Evolutionary conservation across 2,329 filamentous ascomycete genomes (phyloP).

Genomic region (Xylariaceae sp.): DNA sequence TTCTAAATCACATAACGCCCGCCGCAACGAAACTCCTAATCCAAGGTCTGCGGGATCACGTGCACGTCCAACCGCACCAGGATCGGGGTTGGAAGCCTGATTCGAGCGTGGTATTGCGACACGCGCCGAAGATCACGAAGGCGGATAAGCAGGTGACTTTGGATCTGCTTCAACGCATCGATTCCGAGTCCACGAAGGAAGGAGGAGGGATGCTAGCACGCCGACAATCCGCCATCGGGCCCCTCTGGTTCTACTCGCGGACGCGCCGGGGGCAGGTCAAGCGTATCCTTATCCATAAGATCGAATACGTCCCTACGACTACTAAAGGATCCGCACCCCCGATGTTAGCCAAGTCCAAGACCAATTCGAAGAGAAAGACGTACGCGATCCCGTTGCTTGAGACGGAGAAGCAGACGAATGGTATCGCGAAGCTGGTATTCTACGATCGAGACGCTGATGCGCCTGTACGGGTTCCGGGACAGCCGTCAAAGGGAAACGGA

Average conservation of each 20-base stretch:
- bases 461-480: background rate
- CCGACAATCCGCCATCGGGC: slow-evolving; percentile 55
- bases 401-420: background rate
- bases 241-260: slow-evolving; percentile 55
- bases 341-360: no score
- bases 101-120: slow-evolving; percentile 26
- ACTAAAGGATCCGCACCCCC: no score
- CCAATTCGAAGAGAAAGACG: background rate
- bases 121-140: slow-evolving; percentile 70
- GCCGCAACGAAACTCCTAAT: slow-evolving; percentile 69
- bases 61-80: slow-evolving; percentile 60
- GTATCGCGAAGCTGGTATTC: slow-evolving; percentile 8
- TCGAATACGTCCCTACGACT: background rate
- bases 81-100: slow-evolving; percentile 31
- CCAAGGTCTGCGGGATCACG: slow-evolving; percentile 52
- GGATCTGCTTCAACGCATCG: slow-evolving; percentile 41
- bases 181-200: slow-evolving; percentile 11
- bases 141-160: slow-evolving; percentile 51
- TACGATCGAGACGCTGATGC: background rate
- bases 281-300: slow-evolving; percentile 15
- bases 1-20: slow-evolving; percentile 49
- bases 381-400: slow-evolving; percentile 10
- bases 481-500: background rate
- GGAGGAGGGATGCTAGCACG: slow-evolving; percentile 41
- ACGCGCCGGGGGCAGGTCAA: slow-evolving; percentile 32